Evolutionary conservation across 108 stramenopile genomes (phyloP).

Genomic region (Nitzschia inconspicua): DNA sequence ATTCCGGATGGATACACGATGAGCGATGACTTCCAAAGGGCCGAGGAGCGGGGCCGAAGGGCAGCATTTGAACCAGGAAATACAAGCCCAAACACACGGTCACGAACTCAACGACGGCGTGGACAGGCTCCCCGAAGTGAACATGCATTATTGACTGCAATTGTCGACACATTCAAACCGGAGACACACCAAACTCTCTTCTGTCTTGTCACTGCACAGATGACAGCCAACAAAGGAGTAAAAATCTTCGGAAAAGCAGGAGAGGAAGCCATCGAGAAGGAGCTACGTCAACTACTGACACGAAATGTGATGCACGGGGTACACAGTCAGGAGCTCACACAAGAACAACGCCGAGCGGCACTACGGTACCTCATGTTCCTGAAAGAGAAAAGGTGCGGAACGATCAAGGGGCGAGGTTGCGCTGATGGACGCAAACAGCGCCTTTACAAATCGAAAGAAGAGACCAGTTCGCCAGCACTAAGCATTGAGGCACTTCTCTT

Average conservation of each 20-base stretch:
- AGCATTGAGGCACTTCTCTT: constrained; percentile 14
- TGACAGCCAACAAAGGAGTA: constrained; percentile 22
- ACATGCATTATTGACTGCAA: too few relatives aligned
- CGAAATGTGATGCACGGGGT: constrained; percentile 25
- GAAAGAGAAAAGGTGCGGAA: constrained; percentile 35
- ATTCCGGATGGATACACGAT: too few relatives aligned
- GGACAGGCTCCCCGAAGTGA: too few relatives aligned
- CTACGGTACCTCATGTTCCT: constrained; percentile 44
- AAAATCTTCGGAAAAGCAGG: constrained; percentile 35
- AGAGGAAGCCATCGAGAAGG: constrained; percentile 25
- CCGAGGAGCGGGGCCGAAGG: too few relatives aligned
- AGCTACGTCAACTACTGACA: constrained; percentile 39
- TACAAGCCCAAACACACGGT: too few relatives aligned
- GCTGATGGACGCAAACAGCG: constrained; percentile 34
- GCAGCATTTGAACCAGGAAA: too few relatives aligned
- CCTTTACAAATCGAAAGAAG: constrained; percentile 12
- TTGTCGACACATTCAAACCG: too few relatives aligned
- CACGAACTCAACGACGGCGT: too few relatives aligned
- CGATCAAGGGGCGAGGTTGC: constrained; percentile 40
- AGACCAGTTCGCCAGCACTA: constrained; percentile 27
- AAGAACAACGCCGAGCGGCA: constrained; percentile 24
- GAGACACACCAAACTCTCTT: too few relatives aligned
- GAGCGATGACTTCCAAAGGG: too few relatives aligned
- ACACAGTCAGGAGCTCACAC: constrained; percentile 8
- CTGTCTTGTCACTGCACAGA: too few relatives aligned